phyloP scores from a whole-genome alignment of 1,284 basidiomycete species.

The Apiotrichum gamsii region DNA sequence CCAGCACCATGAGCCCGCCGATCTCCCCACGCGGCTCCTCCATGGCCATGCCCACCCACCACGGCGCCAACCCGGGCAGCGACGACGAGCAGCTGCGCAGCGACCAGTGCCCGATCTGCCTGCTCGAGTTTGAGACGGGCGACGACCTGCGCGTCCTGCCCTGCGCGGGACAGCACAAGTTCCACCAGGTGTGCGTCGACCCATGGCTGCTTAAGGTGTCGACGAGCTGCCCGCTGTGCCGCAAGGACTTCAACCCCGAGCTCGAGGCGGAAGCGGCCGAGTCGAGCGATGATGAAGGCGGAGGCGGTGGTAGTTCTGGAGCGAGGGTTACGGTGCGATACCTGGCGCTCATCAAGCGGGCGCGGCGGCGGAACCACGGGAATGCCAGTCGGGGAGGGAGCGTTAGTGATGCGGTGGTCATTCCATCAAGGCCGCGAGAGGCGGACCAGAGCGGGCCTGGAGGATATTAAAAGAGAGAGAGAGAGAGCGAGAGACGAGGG shows the following conservation, averaged over 20 bases:
- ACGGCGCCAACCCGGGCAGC: neutral
- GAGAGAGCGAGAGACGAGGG: neutral
- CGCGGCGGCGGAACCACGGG: slow-evolving; percentile 16
- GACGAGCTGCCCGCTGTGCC: slow-evolving; percentile 80
- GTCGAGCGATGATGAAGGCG: slow-evolving; percentile 19
- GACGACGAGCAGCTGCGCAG: slow-evolving; percentile 40
- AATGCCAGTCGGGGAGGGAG: slow-evolving; percentile 8
- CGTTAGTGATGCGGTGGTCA: too few relatives aligned
- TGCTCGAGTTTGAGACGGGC: slow-evolving; percentile 84
- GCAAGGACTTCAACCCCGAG: slow-evolving; percentile 54
- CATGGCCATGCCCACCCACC: neutral
- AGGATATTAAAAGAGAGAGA: slow-evolving; percentile 19
- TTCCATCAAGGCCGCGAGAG: slow-evolving; percentile 27
- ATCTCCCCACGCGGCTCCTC: too few relatives aligned
- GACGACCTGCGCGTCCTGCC: slow-evolving; percentile 83
- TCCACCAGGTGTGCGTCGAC: slow-evolving; percentile 59
- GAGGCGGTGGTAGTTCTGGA: slow-evolving; percentile 12
- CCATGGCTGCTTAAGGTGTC: slow-evolving; percentile 70
- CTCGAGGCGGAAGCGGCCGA: slow-evolving; percentile 5
- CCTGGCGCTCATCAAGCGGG: slow-evolving; percentile 40
- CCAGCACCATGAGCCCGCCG: neutral
- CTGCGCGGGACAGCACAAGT: slow-evolving; percentile 79
- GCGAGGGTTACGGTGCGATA: slow-evolving; percentile 30
- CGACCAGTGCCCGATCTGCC: slow-evolving; percentile 88
- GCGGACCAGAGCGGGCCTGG: slow-evolving; percentile 39